These are phyloP conservation scores for Penicillium sp. DNA, from an alignment of 2,329 filamentous ascomycete genomes.

Conservation along the genomic window DNA sequence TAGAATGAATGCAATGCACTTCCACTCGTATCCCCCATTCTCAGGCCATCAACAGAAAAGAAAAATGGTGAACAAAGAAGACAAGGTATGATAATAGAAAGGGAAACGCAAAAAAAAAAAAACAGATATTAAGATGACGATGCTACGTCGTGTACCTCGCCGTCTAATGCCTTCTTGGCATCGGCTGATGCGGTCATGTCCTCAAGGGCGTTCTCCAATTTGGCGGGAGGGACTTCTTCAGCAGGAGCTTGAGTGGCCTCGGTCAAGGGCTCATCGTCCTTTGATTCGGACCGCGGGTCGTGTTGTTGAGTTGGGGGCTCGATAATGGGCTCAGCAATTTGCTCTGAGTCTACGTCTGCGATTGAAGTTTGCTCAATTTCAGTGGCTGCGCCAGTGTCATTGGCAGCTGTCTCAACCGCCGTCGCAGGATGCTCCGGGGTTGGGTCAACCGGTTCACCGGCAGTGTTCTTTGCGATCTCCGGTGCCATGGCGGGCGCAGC, in stretches of 20 bases:
- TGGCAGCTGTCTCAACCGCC: neutral
- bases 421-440: conserved; percentile 10
- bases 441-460: conserved; percentile 37
- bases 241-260: neutral
- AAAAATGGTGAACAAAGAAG: neutral
- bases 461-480: conserved; percentile 34
- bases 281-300: neutral
- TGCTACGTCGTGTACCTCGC: neutral
- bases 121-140: neutral
- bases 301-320: neutral
- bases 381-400: conserved; percentile 1
- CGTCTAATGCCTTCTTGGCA: conserved; percentile 27
- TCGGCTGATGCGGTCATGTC: conserved; percentile 26
- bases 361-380: neutral
- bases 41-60: neutral
- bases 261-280: neutral
- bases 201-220: conserved; percentile 25
- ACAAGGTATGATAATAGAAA: neutral
- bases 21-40: neutral
- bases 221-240: conserved; percentile 9
- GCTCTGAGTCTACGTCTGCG: neutral
- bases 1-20: neutral
- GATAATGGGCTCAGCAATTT: neutral
- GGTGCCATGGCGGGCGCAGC: conserved; percentile 28
- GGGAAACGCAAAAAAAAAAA: neutral